Evolutionary conservation across 495 filamentous ascomycete genomes (phyloP).

Genomic region (Cladorrhinum samala): DNA sequence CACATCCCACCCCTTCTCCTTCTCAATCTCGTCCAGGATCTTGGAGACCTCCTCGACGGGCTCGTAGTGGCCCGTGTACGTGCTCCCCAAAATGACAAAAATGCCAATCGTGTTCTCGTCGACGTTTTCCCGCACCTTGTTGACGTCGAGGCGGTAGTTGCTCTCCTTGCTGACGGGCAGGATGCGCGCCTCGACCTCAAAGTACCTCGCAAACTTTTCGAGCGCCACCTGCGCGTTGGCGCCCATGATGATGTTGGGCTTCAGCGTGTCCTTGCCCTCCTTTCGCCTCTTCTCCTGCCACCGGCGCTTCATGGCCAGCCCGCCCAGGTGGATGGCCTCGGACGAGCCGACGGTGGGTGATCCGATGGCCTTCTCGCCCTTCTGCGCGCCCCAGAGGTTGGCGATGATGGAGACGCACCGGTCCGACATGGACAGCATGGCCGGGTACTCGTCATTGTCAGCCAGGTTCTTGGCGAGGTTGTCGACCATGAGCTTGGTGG

Average conservation of each 20-base stretch:
- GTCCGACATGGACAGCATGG: constrained; percentile 65
- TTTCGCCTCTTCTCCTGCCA: constrained; percentile 63
- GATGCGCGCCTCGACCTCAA: constrained; percentile 69
- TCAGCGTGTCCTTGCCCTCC: constrained; percentile 54
- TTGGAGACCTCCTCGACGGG: constrained; percentile 63
- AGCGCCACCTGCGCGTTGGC: constrained; percentile 72
- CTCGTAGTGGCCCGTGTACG: constrained; percentile 73
- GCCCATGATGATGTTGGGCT: constrained; percentile 74
- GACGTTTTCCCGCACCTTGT: constrained; percentile 57
- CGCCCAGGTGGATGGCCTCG: constrained; percentile 70
- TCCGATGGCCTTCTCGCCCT: constrained; percentile 62
- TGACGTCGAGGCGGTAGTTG: constrained; percentile 56
- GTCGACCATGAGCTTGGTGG: constrained; percentile 58
- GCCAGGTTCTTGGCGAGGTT: constrained; percentile 63
- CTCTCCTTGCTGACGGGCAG: constrained; percentile 60
- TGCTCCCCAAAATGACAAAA: constrained; percentile 68
- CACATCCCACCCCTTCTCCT: constrained; percentile 57
- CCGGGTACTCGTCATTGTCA: constrained; percentile 72
- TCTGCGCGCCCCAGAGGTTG: constrained; percentile 61
- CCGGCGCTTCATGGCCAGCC: constrained; percentile 70
- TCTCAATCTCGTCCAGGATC: constrained; percentile 60
- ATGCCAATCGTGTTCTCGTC: constrained; percentile 77
- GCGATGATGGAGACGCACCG: constrained; percentile 67
- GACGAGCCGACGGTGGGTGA: constrained; percentile 67
- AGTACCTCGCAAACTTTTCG: constrained; percentile 69